phyloP scores from a whole-genome alignment of 1,139 yeast genomes.

The Trichomonascaceae sp. region DNA sequence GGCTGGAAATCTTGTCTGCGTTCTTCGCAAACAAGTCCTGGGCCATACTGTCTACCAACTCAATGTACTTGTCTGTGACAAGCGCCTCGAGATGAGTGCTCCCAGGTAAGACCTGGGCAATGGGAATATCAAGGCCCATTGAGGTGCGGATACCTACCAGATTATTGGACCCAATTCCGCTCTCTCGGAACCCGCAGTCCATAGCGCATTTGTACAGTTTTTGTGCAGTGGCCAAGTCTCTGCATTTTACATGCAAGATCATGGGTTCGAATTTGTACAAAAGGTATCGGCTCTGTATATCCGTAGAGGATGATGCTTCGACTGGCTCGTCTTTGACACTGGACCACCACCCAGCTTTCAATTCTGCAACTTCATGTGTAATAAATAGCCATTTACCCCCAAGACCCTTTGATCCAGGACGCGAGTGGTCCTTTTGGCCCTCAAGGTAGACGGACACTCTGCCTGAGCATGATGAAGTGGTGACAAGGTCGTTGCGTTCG shows the following conservation, averaged over 20 bases:
- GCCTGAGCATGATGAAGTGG: constrained; percentile 84
- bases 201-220: constrained; percentile 55
- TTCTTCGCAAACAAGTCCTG: constrained; percentile 53
- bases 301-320: too few relatives aligned
- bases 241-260: constrained; percentile 70
- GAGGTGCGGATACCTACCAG: constrained; percentile 69
- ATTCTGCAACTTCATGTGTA: constrained; percentile 44
- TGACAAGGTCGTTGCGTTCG: constrained; percentile 51
- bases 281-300: constrained; percentile 47
- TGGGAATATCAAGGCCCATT: constrained; percentile 59
- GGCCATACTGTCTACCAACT: constrained; percentile 33
- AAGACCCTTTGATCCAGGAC: constrained; percentile 74
- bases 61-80: constrained; percentile 38
- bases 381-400: constrained; percentile 82
- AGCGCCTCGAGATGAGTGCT: constrained; percentile 26
- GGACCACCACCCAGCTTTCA: constrained; percentile 38
- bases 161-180: constrained; percentile 70
- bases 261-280: constrained; percentile 74
- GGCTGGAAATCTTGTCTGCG: constrained; percentile 33
- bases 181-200: constrained; percentile 77
- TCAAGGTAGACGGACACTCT: constrained; percentile 70
- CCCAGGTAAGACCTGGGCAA: constrained; percentile 35
- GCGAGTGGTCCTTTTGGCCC: constrained; percentile 31
- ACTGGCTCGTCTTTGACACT: too few relatives aligned
- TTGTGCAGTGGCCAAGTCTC: constrained; percentile 46